phyloP scores from a whole-genome alignment of 129 eudicot species.

The Oenanthe sinensis region DNA sequence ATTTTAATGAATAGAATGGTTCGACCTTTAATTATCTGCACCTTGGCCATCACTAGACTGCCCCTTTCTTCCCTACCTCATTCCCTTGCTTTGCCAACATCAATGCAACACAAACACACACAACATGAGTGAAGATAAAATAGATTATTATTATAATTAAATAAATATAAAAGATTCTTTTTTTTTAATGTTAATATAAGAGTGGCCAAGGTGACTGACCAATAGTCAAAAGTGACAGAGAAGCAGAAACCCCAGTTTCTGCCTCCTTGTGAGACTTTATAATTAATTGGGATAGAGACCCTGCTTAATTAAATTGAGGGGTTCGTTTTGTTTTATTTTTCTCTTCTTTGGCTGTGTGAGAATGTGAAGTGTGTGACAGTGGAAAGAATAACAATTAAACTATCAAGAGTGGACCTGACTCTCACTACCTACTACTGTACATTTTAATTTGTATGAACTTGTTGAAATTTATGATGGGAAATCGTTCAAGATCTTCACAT shows the following conservation, averaged over 20 bases:
- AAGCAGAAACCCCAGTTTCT: slow-evolving; percentile 8
- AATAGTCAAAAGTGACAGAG: slow-evolving; percentile 9
- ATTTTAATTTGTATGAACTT: neutral
- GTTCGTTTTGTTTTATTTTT: neutral
- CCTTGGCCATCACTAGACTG: neutral
- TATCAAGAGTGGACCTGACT: neutral
- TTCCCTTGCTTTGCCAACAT: neutral
- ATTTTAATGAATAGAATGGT: neutral
- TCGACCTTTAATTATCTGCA: neutral
- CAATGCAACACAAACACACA: neutral
- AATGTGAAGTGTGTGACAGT: slow-evolving; percentile 5
- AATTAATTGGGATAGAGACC: neutral
- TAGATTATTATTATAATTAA: neutral
- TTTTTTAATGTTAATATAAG: neutral
- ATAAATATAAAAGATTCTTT: neutral
- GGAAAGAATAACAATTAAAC: neutral
- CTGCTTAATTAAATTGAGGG: neutral
- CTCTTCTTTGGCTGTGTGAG: neutral
- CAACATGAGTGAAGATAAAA: neutral
- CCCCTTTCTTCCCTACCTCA: slow-evolving; percentile 6
- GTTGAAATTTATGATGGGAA: neutral
- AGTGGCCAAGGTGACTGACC: neutral
- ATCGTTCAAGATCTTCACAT: neutral
- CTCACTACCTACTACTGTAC: neutral
- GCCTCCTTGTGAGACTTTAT: slow-evolving; percentile 8